phyloP scores from a whole-genome alignment of 306 rosid species.

The Cyclanthera cordifolia region DNA sequence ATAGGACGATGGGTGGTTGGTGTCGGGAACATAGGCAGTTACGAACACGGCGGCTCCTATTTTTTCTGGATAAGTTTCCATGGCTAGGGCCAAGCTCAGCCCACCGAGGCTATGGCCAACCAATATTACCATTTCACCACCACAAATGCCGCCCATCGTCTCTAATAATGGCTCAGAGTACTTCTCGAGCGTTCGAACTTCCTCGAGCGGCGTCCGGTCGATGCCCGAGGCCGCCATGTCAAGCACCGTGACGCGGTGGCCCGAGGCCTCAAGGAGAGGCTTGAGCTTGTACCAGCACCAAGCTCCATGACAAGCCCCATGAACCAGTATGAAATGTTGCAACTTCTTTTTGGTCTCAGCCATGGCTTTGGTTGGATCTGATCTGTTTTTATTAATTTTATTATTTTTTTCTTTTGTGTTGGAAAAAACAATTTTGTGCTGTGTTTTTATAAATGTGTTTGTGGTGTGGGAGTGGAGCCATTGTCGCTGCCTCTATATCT shows the following conservation, averaged over 20 bases:
- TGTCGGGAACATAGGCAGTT: constrained; percentile 50
- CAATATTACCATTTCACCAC: constrained; percentile 38
- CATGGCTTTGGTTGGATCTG: not conserved
- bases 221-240: constrained; percentile 48
- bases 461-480: too few species aligned
- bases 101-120: constrained; percentile 81
- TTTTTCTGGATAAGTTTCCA: constrained; percentile 47
- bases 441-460: too few species aligned
- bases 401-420: too few species aligned
- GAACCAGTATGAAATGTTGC: constrained; percentile 53
- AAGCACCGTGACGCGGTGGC: constrained; percentile 42
- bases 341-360: not conserved
- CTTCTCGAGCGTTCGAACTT: constrained; percentile 24
- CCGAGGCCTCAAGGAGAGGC: constrained; percentile 29
- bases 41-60: constrained; percentile 43
- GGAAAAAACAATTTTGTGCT: too few species aligned
- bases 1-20: constrained; percentile 31
- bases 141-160: constrained; percentile 26
- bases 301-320: constrained; percentile 64
- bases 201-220: constrained; percentile 27
- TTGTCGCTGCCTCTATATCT: too few species aligned
- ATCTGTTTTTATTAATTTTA: too few species aligned
- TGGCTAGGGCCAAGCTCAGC: constrained; percentile 45
- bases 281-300: constrained; percentile 68
- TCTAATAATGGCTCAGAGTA: constrained; percentile 49